Evolutionary conservation across 148 eudicot species (phyloP), one percentile per base, ranked within the genome.

Genomic region (Rheum nobile): DNA sequence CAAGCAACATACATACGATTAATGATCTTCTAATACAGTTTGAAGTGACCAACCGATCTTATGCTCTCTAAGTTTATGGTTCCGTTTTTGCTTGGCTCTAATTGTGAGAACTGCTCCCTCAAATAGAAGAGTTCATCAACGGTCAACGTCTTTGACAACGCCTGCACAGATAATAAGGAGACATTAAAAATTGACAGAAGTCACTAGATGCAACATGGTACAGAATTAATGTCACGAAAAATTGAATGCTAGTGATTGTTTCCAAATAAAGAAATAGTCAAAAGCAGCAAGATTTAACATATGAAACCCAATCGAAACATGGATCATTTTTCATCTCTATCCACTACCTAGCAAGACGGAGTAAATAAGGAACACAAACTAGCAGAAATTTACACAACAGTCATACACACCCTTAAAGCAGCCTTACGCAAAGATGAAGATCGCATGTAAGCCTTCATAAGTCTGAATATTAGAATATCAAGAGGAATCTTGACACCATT

Each of bases 391-490:
- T 63, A 29, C 37, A 61, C 6, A 28, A 12, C 26, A 67, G 65
- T 67, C 39, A 74, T 79, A 82, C 89, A 79, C 87, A 88, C 91
- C 89, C 85, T 80, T 71, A 88, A 81, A 73, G 89, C 91, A 77
- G 89, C 91, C 87, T 85, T 85, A 79, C 91, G 91, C 84, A 88
- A 67, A 74, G 91, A 75, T 46, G 89, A 85, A 31, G 91, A 88
- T 69, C 84, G 80, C 91, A 82, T 84, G 54, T 88, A 88, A 28
- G 83, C 89, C 77, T 86, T 88, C 89, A 88, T 84, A 39, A 77
- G 80, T 81, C 85, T 85, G 78, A 88, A 84, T 39, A 86, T 63
- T 55, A 73, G 78, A 74, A 85, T 78, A 77, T 87, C 88, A 19
- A 87, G 84, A 35, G 85, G 88, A 29, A 84, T 72, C 76, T 83